Conservation (phyloP, 1,284 basidiomycete species). For the Leccinum ponderosum region DNA sequence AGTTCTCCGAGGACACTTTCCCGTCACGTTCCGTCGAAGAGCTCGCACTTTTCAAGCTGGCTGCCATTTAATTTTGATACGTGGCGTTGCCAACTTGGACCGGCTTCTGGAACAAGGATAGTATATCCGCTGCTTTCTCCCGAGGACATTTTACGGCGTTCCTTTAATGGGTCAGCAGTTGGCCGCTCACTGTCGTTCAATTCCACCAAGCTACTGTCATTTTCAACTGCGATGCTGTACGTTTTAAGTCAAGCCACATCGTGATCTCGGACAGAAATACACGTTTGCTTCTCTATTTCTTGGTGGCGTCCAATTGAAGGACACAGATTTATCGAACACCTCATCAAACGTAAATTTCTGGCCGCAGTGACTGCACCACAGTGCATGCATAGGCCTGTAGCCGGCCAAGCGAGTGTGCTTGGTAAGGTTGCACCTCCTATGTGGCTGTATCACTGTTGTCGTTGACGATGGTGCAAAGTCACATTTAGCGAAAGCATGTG, state of each 20-base stretch:
- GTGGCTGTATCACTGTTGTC: not conserved
- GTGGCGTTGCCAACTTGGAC: not conserved
- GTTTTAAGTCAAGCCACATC: constrained; percentile 2
- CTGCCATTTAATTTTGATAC: not conserved
- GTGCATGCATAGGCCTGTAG: constrained; percentile 1
- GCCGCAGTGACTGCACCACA: constrained; percentile 1
- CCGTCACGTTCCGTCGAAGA: not conserved
- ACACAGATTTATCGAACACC: not conserved
- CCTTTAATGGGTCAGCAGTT: not conserved
- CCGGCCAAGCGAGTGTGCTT: not conserved
- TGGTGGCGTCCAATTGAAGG: not conserved
- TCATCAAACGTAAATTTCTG: constrained; percentile 12
- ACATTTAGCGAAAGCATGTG: constrained; percentile 1
- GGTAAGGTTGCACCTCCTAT: constrained; percentile 4
- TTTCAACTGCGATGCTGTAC: constrained; percentile 1
- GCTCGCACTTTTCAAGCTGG: not conserved
- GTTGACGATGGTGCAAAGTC: constrained; percentile 2
- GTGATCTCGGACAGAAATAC: not conserved
- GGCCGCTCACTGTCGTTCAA: not conserved
- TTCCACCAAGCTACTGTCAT: not conserved
- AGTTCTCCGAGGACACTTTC: not conserved
- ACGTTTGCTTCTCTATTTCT: not conserved
- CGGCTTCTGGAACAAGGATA: not conserved
- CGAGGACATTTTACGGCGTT: not conserved
- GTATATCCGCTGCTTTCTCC: not conserved